Conservation (phyloP, 306 rosid species). For the Alnus rubra region DNA sequence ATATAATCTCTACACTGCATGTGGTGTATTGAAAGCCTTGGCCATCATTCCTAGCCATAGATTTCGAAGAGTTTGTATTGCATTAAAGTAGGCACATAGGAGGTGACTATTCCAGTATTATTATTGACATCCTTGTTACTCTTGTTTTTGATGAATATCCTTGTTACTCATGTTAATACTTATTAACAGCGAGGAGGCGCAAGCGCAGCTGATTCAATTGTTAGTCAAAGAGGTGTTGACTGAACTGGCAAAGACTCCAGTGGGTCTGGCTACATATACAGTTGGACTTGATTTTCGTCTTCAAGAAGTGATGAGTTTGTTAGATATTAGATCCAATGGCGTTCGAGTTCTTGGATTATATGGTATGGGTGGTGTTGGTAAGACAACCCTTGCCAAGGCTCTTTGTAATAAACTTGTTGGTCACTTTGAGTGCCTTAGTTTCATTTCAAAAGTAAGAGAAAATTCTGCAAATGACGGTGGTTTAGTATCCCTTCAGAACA, state of each 20-base stretch:
- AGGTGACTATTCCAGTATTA: neutral
- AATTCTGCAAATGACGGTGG: constrained; percentile 23
- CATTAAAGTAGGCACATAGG: neutral
- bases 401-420: constrained; percentile 42
- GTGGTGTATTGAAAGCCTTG: neutral
- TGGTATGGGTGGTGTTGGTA: constrained; percentile 63
- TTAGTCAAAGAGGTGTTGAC: constrained; percentile 38
- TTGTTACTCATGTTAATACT: neutral
- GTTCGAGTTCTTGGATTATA: constrained; percentile 42
- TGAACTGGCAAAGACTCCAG: constrained; percentile 46
- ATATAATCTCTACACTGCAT: neutral
- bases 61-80: neutral
- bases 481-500: constrained; percentile 38
- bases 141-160: neutral
- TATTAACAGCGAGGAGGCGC: constrained; percentile 25
- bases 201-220: constrained; percentile 8
- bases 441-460: constrained; percentile 49
- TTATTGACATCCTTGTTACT: neutral
- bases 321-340: constrained; percentile 43
- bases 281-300: constrained; percentile 55
- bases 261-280: constrained; percentile 29
- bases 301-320: constrained; percentile 20
- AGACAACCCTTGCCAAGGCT: constrained; percentile 60
- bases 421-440: constrained; percentile 35
- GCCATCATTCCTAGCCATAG: neutral